Percentiles rank a stretch among this genome's conserved stretches.
Evolutionary conservation across 108 stramenopile species (phyloP).

Genomic region (Nitzschia inconspicua): DNA sequence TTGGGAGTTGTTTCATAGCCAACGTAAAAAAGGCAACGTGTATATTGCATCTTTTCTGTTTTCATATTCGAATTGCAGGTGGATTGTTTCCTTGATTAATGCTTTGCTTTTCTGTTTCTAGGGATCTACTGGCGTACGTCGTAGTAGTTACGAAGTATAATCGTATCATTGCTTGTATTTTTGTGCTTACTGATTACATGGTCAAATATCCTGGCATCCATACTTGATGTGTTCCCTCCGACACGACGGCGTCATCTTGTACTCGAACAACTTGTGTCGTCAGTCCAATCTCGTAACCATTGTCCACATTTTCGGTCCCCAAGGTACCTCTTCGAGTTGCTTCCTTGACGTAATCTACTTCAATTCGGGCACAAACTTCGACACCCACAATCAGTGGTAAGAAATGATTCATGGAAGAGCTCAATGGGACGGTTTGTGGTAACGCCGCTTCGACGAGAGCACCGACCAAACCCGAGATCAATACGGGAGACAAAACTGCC

Average conservation of each 20-base stretch:
- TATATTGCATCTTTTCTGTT: too few relatives aligned
- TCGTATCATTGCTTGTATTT: too few relatives aligned
- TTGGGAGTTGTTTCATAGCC: too few relatives aligned
- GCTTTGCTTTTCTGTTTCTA: too few relatives aligned
- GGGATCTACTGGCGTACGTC: too few relatives aligned
- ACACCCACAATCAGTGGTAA: slow-evolving; percentile 50
- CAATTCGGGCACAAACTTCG: slow-evolving; percentile 30
- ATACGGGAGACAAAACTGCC: slow-evolving; percentile 41
- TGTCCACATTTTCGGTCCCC: neutral
- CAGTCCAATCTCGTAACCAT: slow-evolving; percentile 36
- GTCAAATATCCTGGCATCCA: slow-evolving; percentile 53
- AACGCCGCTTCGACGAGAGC: slow-evolving; percentile 52
- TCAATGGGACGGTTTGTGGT: slow-evolving; percentile 31
- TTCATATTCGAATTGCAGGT: too few relatives aligned
- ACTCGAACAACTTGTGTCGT: slow-evolving; percentile 37
- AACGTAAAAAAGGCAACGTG: too few relatives aligned
- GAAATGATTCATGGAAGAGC: slow-evolving; percentile 20
- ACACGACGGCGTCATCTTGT: slow-evolving; percentile 36
- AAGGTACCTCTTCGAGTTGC: neutral
- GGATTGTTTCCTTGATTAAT: too few relatives aligned
- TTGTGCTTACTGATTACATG: too few relatives aligned
- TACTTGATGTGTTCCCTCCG: slow-evolving; percentile 36
- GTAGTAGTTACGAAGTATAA: too few relatives aligned
- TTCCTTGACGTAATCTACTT: slow-evolving; percentile 16
- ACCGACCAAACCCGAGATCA: slow-evolving; percentile 44